Conservation (phyloP, 495 filamentous ascomycete genomes). For the Parathielavia hyrcaniae region DNA sequence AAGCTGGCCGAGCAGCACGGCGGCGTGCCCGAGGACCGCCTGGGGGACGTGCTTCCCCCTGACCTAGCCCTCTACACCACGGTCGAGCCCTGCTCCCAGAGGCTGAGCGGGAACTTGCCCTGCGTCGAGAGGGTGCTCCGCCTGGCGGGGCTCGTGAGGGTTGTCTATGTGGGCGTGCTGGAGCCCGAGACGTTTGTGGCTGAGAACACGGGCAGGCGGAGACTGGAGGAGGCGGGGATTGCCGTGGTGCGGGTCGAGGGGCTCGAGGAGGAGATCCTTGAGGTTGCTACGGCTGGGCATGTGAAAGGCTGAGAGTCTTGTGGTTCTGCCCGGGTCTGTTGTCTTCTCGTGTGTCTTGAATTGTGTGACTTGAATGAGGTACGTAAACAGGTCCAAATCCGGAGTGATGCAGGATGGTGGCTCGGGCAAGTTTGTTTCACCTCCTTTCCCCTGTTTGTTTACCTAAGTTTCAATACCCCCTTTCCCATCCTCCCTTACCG, state of each 20-base stretch:
- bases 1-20: slow-evolving; percentile 56
- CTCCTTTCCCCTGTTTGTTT: too few relatives aligned
- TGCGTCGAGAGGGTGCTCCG: slow-evolving; percentile 76
- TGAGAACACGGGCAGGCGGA: slow-evolving; percentile 64
- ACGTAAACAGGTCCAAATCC: too few relatives aligned
- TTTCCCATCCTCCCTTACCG: too few relatives aligned
- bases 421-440: too few relatives aligned
- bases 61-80: slow-evolving; percentile 76
- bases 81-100: slow-evolving; percentile 82
- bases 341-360: too few relatives aligned
- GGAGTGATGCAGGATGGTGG: too few relatives aligned
- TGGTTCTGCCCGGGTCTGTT: neutral
- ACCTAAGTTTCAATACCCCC: too few relatives aligned
- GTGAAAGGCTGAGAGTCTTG: slow-evolving; percentile 16
- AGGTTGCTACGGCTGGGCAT: slow-evolving; percentile 76
- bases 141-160: slow-evolving; percentile 57
- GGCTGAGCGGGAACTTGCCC: slow-evolving; percentile 72
- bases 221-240: slow-evolving; percentile 69
- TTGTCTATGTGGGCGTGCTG: slow-evolving; percentile 79
- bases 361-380: too few relatives aligned
- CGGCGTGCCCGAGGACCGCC: slow-evolving; percentile 48
- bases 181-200: slow-evolving; percentile 88
- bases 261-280: slow-evolving; percentile 73
- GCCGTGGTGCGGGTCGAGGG: slow-evolving; percentile 64
- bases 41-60: slow-evolving; percentile 51